phyloP scores from a whole-genome alignment of 2,329 filamentous ascomycete genomes.

The Arachnomyces sp. region DNA sequence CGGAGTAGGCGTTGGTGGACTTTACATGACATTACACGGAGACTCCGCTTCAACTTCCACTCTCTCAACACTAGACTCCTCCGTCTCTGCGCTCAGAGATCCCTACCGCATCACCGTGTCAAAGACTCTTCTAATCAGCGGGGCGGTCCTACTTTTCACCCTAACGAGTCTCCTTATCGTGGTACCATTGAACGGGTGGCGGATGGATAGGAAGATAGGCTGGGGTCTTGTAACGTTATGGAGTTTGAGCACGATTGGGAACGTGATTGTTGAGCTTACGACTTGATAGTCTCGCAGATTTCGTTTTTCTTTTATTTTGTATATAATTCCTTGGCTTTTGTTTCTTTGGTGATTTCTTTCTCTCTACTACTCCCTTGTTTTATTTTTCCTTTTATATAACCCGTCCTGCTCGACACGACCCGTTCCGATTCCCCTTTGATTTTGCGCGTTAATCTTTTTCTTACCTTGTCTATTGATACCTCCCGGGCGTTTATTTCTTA shows the following conservation, averaged over 20 bases:
- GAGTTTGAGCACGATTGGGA: conserved; percentile 69
- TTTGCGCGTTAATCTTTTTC: too few species aligned
- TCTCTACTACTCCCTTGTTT: too few species aligned
- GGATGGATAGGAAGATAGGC: conserved; percentile 75
- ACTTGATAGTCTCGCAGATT: too few species aligned
- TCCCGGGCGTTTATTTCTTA: too few species aligned
- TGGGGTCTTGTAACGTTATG: conserved; percentile 73
- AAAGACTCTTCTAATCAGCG: conserved; percentile 76
- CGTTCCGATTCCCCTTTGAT: too few species aligned
- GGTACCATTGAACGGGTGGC: conserved; percentile 80
- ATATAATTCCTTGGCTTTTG: too few species aligned
- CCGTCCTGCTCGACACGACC: too few species aligned
- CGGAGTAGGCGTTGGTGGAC: conserved; percentile 83
- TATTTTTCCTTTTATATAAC: too few species aligned
- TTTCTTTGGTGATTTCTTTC: too few species aligned
- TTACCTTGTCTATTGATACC: too few species aligned
- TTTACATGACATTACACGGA: conserved; percentile 74
- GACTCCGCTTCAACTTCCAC: conserved; percentile 67
- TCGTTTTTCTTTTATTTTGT: too few species aligned
- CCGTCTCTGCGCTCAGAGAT: conserved; percentile 21
- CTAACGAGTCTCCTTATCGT: conserved; percentile 68
- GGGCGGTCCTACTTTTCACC: conserved; percentile 73
- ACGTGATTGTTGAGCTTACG: conserved; percentile 68
- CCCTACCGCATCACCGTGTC: conserved; percentile 79
- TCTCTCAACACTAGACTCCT: conserved; percentile 5